phyloP scores from a whole-genome alignment of 495 filamentous ascomycete genomes.

The Apiosordaria backusii region DNA sequence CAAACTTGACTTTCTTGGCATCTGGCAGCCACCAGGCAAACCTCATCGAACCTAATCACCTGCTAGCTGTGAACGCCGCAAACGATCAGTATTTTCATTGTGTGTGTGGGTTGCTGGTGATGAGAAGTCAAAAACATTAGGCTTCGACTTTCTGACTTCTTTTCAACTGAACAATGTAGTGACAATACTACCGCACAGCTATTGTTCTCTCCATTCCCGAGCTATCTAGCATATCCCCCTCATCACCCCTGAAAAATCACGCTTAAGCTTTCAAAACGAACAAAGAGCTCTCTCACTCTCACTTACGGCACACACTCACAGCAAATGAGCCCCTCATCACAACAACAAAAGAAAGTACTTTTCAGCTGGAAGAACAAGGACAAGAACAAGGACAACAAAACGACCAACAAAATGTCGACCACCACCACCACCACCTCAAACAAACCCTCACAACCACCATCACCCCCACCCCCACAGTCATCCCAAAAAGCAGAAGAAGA shows the following conservation, averaged over 20 bases:
- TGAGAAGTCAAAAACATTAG: neutral
- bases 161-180: neutral
- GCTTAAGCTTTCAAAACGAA: neutral
- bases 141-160: neutral
- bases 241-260: neutral
- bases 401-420: neutral
- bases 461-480: neutral
- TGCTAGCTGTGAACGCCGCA: neutral
- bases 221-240: too few species aligned
- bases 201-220: too few species aligned
- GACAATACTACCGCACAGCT: neutral
- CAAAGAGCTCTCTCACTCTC: neutral
- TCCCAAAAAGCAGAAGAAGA: neutral
- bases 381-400: neutral
- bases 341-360: neutral
- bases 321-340: neutral
- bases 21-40: neutral
- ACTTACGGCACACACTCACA: neutral
- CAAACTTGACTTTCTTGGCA: neutral
- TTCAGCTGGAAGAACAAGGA: neutral
- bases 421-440: neutral
- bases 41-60: neutral
- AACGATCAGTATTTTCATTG: neutral
- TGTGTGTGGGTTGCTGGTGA: neutral
- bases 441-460: slow-evolving; percentile 1